Base-by-base conservation (phyloP, 2,329 filamentous ascomycete species). In the Dothistroma septosporum region DNA sequence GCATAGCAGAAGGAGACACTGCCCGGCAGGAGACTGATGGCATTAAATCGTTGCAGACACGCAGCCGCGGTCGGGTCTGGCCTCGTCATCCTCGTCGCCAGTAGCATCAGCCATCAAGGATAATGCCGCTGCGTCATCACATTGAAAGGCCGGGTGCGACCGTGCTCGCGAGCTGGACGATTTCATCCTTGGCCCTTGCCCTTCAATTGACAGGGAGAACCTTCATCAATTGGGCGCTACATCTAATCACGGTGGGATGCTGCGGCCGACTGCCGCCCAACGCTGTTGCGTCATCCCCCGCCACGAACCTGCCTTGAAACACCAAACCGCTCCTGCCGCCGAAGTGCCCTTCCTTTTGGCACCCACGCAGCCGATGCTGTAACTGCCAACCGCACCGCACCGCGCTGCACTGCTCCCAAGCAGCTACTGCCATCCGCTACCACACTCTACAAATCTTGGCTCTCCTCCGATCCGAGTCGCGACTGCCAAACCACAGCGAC, bases 241-340 rank as follows among this genome's bases (percentile, higher is more conserved):
- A 28, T 3, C 24, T 28, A 28, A 3, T n/a, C n/a, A 44, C n/a
- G 41, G 41, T 44, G 41, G 41, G 41, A 44, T 14, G 19, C 37
- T 7, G 37, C 4, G 44, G 11, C 22, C 10, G 46, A 3, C 47
- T 24, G 47, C 47, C 28, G 47, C 47, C 47, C 47, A 50, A 50
- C 47, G 47, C 28, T 31, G 28, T 50, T 50, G 47, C 47, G 47
- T 50, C 47, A 50, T 31, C 28, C 9, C 47, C 46, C 22, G 19
- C 46, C 14, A 5, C 49, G 24, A n/a, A 54, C n/a, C 33, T 55
- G 50, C 53, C 53, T 55, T 46, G 53, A 55, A 55, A 55, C 53
- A 24, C 50, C 14, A 35, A 19, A n/a, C n/a, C 41, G 41, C 41
- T 44, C 28, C 47, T 50, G 21, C 47, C 21, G 10, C 47, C 21